These are phyloP conservation scores for Bonia amplexicaulis DNA, from an alignment of 176 grass and related monocot genomes.

Conservation along the genomic window DNA sequence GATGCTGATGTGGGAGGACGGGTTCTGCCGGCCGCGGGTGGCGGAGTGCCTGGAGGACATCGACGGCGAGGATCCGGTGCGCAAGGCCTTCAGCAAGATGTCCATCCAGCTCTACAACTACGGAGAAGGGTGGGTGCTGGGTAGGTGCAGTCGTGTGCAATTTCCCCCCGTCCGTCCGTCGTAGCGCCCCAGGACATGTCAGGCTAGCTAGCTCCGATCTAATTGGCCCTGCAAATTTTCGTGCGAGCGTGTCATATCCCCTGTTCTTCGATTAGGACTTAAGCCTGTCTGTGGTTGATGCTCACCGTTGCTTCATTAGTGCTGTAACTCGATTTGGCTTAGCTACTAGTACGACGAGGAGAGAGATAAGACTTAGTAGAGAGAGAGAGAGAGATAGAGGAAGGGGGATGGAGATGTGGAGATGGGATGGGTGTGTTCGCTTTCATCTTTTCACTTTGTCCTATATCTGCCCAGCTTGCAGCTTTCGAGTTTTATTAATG, in stretches of 20 bases:
- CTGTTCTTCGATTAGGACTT: slow-evolving; percentile 36
- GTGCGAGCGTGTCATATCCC: neutral
- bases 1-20: slow-evolving; percentile 99
- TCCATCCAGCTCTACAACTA: slow-evolving; percentile 99
- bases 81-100: slow-evolving; percentile 99
- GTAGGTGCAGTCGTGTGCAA: slow-evolving; percentile 75
- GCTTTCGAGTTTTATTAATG: slow-evolving; percentile 30
- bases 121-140: slow-evolving; percentile 99
- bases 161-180: neutral
- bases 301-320: slow-evolving; percentile 3
- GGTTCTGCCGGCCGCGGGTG: slow-evolving; percentile 71
- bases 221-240: slow-evolving; percentile 20
- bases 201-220: neutral
- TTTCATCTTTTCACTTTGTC: slow-evolving; percentile 63
- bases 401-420: neutral
- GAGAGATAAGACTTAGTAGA: neutral
- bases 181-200: neutral
- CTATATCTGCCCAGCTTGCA: neutral
- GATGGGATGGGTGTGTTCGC: slow-evolving; percentile 47
- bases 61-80: slow-evolving; percentile 86
- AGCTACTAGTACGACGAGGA: neutral
- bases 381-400: neutral
- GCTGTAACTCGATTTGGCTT: slow-evolving; percentile 9
- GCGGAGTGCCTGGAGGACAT: slow-evolving; percentile 89
- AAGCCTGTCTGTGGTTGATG: slow-evolving; percentile 10